Base-by-base conservation (phyloP, 2,329 filamentous ascomycete genomes). In the Cordyceps cicadae region DNA sequence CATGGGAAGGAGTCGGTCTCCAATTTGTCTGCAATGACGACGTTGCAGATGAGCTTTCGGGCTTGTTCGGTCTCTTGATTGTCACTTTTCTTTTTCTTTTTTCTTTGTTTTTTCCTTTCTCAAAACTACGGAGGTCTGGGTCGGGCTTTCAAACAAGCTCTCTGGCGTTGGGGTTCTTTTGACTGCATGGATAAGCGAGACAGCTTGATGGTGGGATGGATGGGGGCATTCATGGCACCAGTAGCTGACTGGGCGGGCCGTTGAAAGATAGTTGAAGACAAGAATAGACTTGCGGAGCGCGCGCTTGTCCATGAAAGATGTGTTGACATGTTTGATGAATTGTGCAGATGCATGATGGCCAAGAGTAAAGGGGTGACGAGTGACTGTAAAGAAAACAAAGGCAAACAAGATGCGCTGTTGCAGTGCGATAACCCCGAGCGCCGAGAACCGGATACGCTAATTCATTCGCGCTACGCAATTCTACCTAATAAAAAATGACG, bases 121-220 rank as follows among this genome's bases (percentile, higher is more conserved):
- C 12, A 29, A 9, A 21, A 19, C 19, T n/a, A 14, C 6, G 46
- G 45, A 17, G 43, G 51, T 24, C 17, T 41, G 51, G 58, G 51
- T 5, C 32, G 58, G 54, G 58, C 58, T 50, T 15, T 17, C 50
- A 37, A 41, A 54, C 12, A 50, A 54, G 58, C 58, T 54, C 45
- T 46, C 17, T 60, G 58, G 58, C 58, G 58, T 60, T 60, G 17
- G 3, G 59, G 46, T 53, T 49, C 8, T 37, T 51, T 56, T 29
- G 21, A 34, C 12, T 57, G 60, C 60, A 61, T 61, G 54, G 49
- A 43, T 57, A 39, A 58, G 60, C 60, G 60, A 52, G 45, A 45
- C 54, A 58, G 39, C 24, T 39, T 50, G 52, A 39, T 34, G 46
- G 53, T 56, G 52, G 53, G 46, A 46, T 48, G 43, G 19, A 17